Base-by-base conservation (phyloP, 768 basidiomycete genomes). In the Leccinellum rugosiceps region DNA sequence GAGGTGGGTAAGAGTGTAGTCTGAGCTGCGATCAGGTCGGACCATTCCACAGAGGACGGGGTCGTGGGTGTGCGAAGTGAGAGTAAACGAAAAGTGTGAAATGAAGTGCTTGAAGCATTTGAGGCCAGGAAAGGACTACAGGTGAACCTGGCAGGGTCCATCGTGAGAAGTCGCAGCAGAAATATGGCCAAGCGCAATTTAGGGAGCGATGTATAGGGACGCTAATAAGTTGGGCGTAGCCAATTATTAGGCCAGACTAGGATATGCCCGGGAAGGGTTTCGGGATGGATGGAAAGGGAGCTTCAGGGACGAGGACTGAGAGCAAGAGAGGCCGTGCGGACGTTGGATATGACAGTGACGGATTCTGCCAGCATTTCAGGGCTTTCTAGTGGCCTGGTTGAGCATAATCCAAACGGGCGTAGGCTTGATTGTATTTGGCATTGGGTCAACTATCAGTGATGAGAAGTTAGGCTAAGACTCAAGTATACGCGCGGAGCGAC, bases 1-100 rank as follows among this genome's bases (percentile, higher is more conserved):
- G 59, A 47, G 43, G 65, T 64, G 8, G 65, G 65, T 35, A 64
- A 65, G 25, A 64, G 9, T 15, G 15, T 1, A 11, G n/a, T n/a
- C n/a, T n/a, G 53, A 9, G 30, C 60, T 67, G 56, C 60, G 68
- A 59, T 67, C 63, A 69, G 58, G 46, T 2, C 32, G 41, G 32
- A 62, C 57, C 21, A 56, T 51, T 28, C 62, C 32, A 55, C 38
- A 8, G 61, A 56, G 23, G 56, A 59, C 26, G 58, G 58, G 8
- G 56, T 56, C 28, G 38, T 61, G 47, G 66, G 58, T 6, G 53
- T 59, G 26, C 17, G 9, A 8, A 47, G 44, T 55, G 54, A 55
- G 38, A 28, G 28, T 2, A 59, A 53, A 52, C 50, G 59, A 35
- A 38, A 11, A 1, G 64, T 38, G 54, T 46, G 59, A 53, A 44